Conservation (phyloP, 176 grass and related monocot genomes). For the Melocanna baccifera region DNA sequence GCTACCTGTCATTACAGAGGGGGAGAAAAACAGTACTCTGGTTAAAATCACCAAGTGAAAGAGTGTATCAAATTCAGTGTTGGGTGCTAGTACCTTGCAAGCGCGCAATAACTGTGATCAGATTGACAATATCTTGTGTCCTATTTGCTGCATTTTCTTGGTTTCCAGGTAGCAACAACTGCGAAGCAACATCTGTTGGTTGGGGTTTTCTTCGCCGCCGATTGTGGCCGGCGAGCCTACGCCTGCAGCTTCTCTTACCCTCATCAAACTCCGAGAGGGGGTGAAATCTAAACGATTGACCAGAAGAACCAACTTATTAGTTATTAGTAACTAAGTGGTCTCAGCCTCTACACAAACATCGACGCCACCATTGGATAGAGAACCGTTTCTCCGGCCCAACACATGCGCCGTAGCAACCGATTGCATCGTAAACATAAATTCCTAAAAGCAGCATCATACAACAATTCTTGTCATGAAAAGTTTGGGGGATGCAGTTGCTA, state of each 20-base stretch:
- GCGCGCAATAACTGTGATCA: slow-evolving; percentile 70
- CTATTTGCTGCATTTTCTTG: slow-evolving; percentile 67
- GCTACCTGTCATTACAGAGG: slow-evolving; percentile 46
- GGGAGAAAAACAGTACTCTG: not conserved
- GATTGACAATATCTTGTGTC: slow-evolving; percentile 83
- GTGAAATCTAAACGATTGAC: slow-evolving; percentile 72
- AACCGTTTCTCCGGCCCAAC: slow-evolving; percentile 14
- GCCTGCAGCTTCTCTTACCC: slow-evolving; percentile 94
- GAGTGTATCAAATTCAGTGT: not conserved
- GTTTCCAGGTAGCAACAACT: slow-evolving; percentile 71
- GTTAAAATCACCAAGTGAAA: slow-evolving; percentile 18
- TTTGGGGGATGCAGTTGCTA: slow-evolving; percentile 10
- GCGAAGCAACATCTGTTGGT: slow-evolving; percentile 75
- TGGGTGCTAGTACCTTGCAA: slow-evolving; percentile 62
- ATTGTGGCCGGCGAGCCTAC: slow-evolving; percentile 92
- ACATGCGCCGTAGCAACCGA: not conserved
- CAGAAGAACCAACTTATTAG: slow-evolving; percentile 42
- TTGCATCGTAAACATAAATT: slow-evolving; percentile 6
- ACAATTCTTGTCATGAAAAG: not conserved
- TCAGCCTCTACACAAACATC: not conserved
- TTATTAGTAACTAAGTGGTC: slow-evolving; percentile 36
- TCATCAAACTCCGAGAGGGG: slow-evolving; percentile 92
- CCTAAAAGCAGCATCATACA: slow-evolving; percentile 9
- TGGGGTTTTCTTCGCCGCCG: slow-evolving; percentile 90
- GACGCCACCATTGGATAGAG: not conserved